Base-by-base conservation (phyloP, 2,329 filamentous ascomycete species). In the Aspergillus tanneri region DNA sequence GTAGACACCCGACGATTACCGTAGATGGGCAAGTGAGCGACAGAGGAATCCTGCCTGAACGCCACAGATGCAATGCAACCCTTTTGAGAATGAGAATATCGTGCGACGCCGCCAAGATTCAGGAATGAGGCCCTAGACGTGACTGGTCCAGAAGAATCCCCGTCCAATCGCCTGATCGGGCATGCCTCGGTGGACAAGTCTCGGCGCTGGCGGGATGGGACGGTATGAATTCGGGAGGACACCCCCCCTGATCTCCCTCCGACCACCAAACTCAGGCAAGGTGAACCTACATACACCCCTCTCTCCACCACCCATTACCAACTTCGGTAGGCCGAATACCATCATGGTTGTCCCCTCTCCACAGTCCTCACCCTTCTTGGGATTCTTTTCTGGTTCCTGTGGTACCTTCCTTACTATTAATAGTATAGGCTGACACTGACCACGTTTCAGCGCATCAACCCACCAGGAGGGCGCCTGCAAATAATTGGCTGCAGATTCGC, bases 391-490 rank as follows among this genome's bases (percentile, higher is more conserved):
- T n/a, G 25, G 7, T 28, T 28, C 25, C 25, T 8, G 25, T 28
- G 7, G 25, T 28, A 8, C 25, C 25, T 8, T 23, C 37, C 22
- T 24, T 14, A 14, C 16, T 24, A 25, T 25, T 25, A 40, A 40
- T 25, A 25, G 24, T 14, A 25, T 40, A 14, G 37, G 11, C 37
- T 40, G 37, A 40, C 24, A 40, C 37, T 14, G n/a, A 27, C 23
- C 16, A 11, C 12, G 37, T 40, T 40, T 40, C 37, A 40, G 37
- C 37, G 37, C 12, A 14, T 24, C 37, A 23, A n/a, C 37, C 37
- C 22, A 16, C 22, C 14, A 7, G 37, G 37, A 25, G 19, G 19
- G 30, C n/a, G n/a, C 30, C 4, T 28, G 25, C 16, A 23, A 6
- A 18, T 9, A 2, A 21, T 27, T 42, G 23, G 24, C 24, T 28